Conservation (phyloP, 2,329 filamentous ascomycete species). For the Boeremia exigua region DNA sequence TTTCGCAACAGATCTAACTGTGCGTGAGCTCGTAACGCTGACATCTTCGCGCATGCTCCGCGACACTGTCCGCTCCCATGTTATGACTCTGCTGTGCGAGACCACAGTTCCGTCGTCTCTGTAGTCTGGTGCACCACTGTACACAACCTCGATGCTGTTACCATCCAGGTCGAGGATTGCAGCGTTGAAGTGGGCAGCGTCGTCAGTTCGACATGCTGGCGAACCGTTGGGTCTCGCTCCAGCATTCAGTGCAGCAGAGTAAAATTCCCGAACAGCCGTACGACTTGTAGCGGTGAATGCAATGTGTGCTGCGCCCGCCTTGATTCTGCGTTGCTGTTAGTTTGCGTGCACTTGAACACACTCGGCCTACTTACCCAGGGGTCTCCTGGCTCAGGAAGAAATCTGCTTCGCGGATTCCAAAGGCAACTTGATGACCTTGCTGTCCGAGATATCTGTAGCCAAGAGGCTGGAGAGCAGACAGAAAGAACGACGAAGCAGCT, state of each 20-base stretch:
- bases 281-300: constrained; percentile 72
- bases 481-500: constrained; percentile 82
- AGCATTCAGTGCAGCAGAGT: constrained; percentile 71
- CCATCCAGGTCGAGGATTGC: constrained; percentile 78
- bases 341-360: constrained; percentile 25
- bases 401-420: constrained; percentile 65
- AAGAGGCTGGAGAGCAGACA: constrained; percentile 77
- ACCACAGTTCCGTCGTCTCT: constrained; percentile 49
- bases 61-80: constrained; percentile 43
- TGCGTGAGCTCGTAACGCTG: constrained; percentile 40
- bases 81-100: constrained; percentile 54
- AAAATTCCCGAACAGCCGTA: constrained; percentile 73
- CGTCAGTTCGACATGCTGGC: constrained; percentile 59
- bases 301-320: constrained; percentile 64
- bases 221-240: constrained; percentile 65
- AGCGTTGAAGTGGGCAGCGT: constrained; percentile 66
- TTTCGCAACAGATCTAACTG: constrained; percentile 30
- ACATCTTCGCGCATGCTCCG: constrained; percentile 41
- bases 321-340: constrained; percentile 44
- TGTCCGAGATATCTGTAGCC: constrained; percentile 74
- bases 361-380: constrained; percentile 56
- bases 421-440: constrained; percentile 65
- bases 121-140: constrained; percentile 54
- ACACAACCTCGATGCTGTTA: constrained; percentile 82
- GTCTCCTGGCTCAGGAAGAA: constrained; percentile 70